Percentiles rank a stretch among this genome's conserved stretches.
Evolutionary conservation across 2,329 filamentous ascomycete species (phyloP).

Genomic region (Knoxdaviesia capensis): DNA sequence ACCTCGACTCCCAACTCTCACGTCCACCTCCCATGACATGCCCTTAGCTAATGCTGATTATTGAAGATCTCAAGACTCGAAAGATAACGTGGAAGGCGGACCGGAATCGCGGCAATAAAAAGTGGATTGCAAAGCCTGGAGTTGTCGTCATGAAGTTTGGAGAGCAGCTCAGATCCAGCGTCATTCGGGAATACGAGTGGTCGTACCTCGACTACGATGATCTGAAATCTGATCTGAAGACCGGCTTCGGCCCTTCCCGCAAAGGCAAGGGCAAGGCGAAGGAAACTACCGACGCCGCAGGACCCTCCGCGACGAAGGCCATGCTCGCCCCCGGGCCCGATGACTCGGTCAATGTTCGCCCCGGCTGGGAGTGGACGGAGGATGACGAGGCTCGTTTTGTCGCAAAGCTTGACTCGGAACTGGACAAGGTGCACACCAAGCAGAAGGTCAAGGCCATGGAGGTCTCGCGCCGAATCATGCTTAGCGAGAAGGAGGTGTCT

Average conservation of each 20-base stretch:
- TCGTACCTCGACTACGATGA: conserved; percentile 97
- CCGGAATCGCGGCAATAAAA: conserved; percentile 9
- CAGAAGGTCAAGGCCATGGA: conserved; percentile 95
- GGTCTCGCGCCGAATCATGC: conserved; percentile 75
- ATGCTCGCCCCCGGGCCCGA: conserved; percentile 16
- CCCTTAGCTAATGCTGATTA: conserved; percentile 25
- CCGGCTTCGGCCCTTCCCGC: conserved; percentile 32
- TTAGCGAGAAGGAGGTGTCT: conserved; percentile 73
- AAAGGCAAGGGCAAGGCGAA: conserved; percentile 10
- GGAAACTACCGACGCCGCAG: too few relatives aligned
- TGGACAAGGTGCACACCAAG: conserved; percentile 95
- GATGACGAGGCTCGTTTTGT: conserved; percentile 86
- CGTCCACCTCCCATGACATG: neutral
- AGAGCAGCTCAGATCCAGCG: conserved; percentile 84
- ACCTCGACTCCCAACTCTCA: neutral
- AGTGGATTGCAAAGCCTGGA: conserved; percentile 23
- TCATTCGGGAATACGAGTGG: conserved; percentile 94
- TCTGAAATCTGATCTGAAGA: conserved; percentile 72
- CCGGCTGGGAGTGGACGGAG: conserved; percentile 55
- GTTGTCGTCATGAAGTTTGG: conserved; percentile 65
- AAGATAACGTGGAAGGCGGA: conserved; percentile 19
- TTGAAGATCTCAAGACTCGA: conserved; percentile 26
- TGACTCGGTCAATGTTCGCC: too few relatives aligned
- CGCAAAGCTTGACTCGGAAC: conserved; percentile 65
- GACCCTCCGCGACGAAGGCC: conserved; percentile 12